Conservation (phyloP, 1,139 yeast species). For the Zygosaccharomyces pseudobailii region DNA sequence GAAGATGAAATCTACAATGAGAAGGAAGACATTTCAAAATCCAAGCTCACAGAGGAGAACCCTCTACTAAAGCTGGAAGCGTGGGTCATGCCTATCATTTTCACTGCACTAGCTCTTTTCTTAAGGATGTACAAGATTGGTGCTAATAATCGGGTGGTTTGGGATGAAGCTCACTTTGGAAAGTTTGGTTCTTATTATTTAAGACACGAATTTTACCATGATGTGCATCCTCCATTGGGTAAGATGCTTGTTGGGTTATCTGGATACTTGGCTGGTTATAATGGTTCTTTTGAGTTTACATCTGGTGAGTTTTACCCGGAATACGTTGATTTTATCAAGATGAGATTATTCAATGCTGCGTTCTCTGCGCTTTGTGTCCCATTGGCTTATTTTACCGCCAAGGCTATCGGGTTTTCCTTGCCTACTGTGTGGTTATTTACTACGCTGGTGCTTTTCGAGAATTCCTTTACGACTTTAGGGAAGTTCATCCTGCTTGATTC, state of each 20-base stretch:
- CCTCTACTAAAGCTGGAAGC: constrained; percentile 40
- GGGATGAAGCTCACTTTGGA: constrained; percentile 99
- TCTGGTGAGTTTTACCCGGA: constrained; percentile 86
- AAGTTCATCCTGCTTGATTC: constrained; percentile 91
- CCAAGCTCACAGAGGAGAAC: constrained; percentile 11
- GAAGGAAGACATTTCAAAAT: constrained; percentile 20
- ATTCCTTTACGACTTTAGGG: constrained; percentile 82
- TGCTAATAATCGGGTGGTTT: constrained; percentile 64
- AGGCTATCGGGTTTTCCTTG: constrained; percentile 74
- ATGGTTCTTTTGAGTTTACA: constrained; percentile 93
- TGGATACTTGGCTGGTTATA: constrained; percentile 90
- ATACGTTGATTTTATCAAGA: constrained; percentile 76
- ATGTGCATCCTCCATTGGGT: constrained; percentile 98
- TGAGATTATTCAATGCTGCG: constrained; percentile 91
- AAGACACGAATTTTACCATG: constrained; percentile 92
- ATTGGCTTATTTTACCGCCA: constrained; percentile 85
- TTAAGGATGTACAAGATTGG: constrained; percentile 76
- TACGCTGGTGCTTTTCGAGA: constrained; percentile 79
- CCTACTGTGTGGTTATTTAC: constrained; percentile 87
- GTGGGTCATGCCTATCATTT: constrained; percentile 48
- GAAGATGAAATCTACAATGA: constrained; percentile 12
- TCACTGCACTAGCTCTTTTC: constrained; percentile 63
- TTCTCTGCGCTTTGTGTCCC: constrained; percentile 92
- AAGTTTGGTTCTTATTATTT: constrained; percentile 91
- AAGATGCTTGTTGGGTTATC: constrained; percentile 95